A percentile compares a stretch with the other conserved stretches of the same genome.
These are phyloP conservation scores for Camelina sativa DNA, from an alignment of 345 rosid genomes.

Conservation along the genomic window DNA sequence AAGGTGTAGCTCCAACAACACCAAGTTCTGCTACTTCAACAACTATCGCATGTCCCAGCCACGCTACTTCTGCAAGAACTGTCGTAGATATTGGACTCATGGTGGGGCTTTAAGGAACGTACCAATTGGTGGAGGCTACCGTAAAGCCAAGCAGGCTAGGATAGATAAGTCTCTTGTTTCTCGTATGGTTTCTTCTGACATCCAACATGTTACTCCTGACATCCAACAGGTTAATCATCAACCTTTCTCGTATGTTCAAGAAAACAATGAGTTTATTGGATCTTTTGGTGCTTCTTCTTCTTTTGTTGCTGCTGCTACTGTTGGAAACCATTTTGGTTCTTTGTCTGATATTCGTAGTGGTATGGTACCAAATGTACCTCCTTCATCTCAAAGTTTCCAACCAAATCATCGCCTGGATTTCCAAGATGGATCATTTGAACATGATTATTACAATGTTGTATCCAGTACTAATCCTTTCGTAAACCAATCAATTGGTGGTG, in stretches of 20 bases:
- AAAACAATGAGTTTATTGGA: conserved; percentile 11
- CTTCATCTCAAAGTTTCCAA: neutral
- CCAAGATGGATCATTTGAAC: neutral
- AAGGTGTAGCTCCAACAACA: conserved; percentile 36
- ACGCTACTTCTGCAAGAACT: conserved; percentile 28
- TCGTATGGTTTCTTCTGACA: conserved; percentile 9
- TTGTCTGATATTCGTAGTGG: neutral
- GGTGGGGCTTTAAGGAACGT: conserved; percentile 39
- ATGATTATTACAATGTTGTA: conserved; percentile 7
- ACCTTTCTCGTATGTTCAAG: conserved; percentile 25
- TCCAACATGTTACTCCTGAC: conserved; percentile 14
- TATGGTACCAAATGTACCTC: neutral
- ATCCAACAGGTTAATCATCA: neutral
- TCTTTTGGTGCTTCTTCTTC: conserved; percentile 25
- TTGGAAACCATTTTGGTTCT: conserved; percentile 20
- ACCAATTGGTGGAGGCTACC: conserved; percentile 30
- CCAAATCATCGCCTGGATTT: neutral
- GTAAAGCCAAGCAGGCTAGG: conserved; percentile 9
- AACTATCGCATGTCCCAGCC: conserved; percentile 29
- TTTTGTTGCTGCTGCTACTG: neutral
- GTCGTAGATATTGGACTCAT: conserved; percentile 42
- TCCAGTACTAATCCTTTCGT: conserved; percentile 15
- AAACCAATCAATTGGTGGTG: conserved; percentile 29
- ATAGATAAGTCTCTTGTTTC: conserved; percentile 3
- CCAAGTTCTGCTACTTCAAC: conserved; percentile 40